Conservation (phyloP, 1,284 basidiomycete genomes). For the Meira nashicola region DNA sequence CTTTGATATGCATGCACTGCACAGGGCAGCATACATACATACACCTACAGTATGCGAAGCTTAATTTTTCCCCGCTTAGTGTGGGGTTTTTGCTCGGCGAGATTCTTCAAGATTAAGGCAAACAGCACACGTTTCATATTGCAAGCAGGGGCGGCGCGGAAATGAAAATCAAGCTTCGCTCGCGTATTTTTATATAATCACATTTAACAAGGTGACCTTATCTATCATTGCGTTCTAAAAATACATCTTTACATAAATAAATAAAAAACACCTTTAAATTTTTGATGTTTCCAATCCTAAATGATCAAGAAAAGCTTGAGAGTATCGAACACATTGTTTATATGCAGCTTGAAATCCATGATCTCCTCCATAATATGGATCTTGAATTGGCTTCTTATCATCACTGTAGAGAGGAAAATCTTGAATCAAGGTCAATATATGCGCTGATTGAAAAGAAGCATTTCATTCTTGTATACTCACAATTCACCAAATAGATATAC, state of each 20-base stretch:
- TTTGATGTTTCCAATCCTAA: background rate
- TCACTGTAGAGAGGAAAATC: slow-evolving; percentile 15
- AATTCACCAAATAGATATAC: slow-evolving; percentile 39
- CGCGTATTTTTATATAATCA: too few relatives aligned
- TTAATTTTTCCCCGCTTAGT: too few relatives aligned
- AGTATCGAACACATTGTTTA: slow-evolving; percentile 54
- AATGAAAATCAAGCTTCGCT: too few relatives aligned
- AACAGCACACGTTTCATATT: too few relatives aligned
- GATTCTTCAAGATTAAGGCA: too few relatives aligned
- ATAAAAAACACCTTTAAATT: background rate
- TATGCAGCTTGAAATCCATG: slow-evolving; percentile 56
- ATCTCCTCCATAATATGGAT: slow-evolving; percentile 55
- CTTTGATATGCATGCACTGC: too few relatives aligned
- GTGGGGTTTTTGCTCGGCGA: too few relatives aligned
- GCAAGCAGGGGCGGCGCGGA: too few relatives aligned
- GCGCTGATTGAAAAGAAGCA: background rate
- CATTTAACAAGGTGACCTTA: background rate
- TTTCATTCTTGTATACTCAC: slow-evolving; percentile 16
- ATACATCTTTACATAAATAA: too few relatives aligned
- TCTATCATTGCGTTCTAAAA: background rate
- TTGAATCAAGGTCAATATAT: too few relatives aligned
- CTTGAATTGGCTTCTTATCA: slow-evolving; percentile 26
- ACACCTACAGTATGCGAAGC: too few relatives aligned
- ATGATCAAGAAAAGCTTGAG: slow-evolving; percentile 37
- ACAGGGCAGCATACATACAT: too few relatives aligned